Evolutionary conservation across 495 filamentous ascomycete genomes (phyloP).

Genomic region (Annulohypoxylon bovei): DNA sequence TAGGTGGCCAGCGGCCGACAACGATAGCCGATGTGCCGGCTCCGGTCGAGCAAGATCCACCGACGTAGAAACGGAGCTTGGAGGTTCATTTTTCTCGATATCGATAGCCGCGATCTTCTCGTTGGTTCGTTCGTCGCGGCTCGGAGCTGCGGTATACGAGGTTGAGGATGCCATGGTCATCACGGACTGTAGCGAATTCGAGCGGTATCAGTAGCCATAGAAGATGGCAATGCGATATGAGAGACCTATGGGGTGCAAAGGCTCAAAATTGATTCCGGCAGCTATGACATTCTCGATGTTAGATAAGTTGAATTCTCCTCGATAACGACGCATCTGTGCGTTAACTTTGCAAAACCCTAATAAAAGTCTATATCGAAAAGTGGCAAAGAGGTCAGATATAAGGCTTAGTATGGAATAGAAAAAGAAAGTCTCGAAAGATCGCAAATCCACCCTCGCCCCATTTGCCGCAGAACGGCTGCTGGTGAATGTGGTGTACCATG

Average conservation of each 20-base stretch:
- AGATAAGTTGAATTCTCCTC: background rate
- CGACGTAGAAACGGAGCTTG: conserved; percentile 38
- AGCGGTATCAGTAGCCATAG: conserved; percentile 1
- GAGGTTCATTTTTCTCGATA: conserved; percentile 32
- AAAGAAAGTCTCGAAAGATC: conserved; percentile 18
- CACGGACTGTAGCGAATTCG: background rate
- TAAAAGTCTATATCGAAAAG: background rate
- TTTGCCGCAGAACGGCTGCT: conserved; percentile 3
- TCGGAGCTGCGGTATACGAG: background rate
- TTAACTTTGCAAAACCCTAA: background rate
- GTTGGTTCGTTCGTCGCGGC: background rate
- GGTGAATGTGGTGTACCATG: conserved; percentile 21
- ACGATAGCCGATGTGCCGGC: conserved; percentile 22
- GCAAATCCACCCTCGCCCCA: conserved; percentile 3
- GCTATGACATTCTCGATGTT: conserved; percentile 20
- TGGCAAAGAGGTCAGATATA: background rate
- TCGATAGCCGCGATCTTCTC: conserved; percentile 16
- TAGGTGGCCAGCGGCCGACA: conserved; percentile 53
- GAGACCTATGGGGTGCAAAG: background rate
- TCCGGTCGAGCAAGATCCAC: conserved; percentile 36
- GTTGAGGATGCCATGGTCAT: conserved; percentile 24
- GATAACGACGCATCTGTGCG: conserved; percentile 5
- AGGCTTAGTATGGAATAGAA: background rate
- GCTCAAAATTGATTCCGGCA: background rate
- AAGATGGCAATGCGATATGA: background rate